Evolutionary conservation across 2,329 filamentous ascomycete species (phyloP), one percentile per base, ranked within the genome.

Genomic region (Venturia asperata): DNA sequence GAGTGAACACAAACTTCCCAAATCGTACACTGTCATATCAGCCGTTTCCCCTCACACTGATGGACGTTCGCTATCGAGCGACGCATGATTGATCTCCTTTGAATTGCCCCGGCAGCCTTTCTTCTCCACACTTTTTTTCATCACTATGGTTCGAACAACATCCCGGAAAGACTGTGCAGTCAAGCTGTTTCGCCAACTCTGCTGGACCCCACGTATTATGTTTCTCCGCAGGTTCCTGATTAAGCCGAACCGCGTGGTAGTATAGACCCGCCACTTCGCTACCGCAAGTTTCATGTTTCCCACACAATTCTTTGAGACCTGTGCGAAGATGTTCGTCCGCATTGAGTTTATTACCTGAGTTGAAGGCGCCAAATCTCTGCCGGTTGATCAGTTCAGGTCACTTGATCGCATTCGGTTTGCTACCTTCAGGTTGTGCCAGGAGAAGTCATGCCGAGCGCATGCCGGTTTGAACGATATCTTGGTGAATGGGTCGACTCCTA

Each of bases 81-180:
- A 43, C 24, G 24, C 60, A 61, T 1, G 27, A 39, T 11, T 42
- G n/a, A 61, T 61, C 60, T 45, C 60, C 60, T 45, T 61, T 61
- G 15, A 42, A 61, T 17, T 61, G 60, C 34, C 60, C 60, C 19
- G 42, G 60, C n/a, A 61, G n/a, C 37, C 27, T 43, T 17, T 27
- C 39, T 39, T 61, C 60, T 42, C 60, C 60, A 39, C 60, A 61
- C 9, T 61, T 61, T 1, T 43, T 34, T 21, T 24, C 7, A 39
- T 60, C 47, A 63, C 64, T 47, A 11, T 30, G 37, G 61, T 62
- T 63, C 64, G 58, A 63, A 63, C 37, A 60, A 39, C n/a, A 62
- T 56, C 52, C 64, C 21, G 60, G 60, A n/a, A 61, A 61, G 3
- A 61, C 24, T 9, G 60, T 61, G 27, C 60, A 61, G 37, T 61